A percentile compares a stretch with the other conserved stretches of the same genome.
phyloP scores from a whole-genome alignment of 306 rosid genomes.

The Coriaria nepalensis region DNA sequence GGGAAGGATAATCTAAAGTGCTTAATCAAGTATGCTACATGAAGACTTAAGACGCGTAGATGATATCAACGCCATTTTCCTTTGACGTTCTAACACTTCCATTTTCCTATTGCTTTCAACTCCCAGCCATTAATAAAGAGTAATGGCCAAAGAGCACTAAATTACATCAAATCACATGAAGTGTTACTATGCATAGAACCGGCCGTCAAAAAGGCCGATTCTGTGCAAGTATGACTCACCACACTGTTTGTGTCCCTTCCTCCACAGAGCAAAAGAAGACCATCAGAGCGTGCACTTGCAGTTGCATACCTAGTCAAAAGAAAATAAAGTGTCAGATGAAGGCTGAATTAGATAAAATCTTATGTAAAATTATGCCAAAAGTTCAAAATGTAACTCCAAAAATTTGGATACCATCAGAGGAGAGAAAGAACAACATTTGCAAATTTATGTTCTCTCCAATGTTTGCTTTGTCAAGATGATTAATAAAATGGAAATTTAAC shows the following conservation, averaged over 20 bases:
- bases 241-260: slow-evolving; percentile 98
- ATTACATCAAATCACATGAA: not conserved
- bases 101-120: too few relatives aligned
- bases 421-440: too few relatives aligned
- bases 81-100: too few relatives aligned
- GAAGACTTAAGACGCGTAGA: too few relatives aligned
- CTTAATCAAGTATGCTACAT: too few relatives aligned
- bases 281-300: slow-evolving; percentile 99
- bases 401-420: too few relatives aligned
- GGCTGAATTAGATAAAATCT: not conserved
- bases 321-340: slow-evolving; percentile 10
- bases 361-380: not conserved
- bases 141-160: too few relatives aligned
- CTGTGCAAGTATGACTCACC: slow-evolving; percentile 33
- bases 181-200: not conserved
- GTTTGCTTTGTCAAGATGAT: too few relatives aligned
- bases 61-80: too few relatives aligned
- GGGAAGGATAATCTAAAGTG: not conserved
- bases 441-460: too few relatives aligned
- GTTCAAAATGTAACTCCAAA: not conserved
- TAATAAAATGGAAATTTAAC: too few relatives aligned
- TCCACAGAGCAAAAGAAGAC: slow-evolving; percentile 97
- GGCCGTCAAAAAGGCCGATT: slow-evolving; percentile 2
- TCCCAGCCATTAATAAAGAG: too few relatives aligned
- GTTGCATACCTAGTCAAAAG: slow-evolving; percentile 83